phyloP scores from a whole-genome alignment of 2,329 filamentous ascomycete genomes.

The Beauveria caledonica region DNA sequence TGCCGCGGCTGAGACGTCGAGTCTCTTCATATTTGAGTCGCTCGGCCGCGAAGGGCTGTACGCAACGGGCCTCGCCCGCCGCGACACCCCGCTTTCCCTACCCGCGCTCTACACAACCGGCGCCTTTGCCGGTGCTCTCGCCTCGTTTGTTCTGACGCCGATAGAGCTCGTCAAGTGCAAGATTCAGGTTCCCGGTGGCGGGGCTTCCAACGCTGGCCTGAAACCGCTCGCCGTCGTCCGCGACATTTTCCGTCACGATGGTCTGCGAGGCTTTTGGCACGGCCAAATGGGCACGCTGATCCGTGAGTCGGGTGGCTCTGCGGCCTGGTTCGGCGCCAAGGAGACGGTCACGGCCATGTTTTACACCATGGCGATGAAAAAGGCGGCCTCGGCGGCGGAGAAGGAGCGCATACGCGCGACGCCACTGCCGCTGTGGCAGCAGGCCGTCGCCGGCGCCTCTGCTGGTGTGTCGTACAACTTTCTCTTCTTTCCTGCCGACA shows the following conservation, averaged over 20 bases:
- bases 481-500: constrained; percentile 93
- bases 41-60: constrained; percentile 61
- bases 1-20: constrained; percentile 85
- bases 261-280: constrained; percentile 84
- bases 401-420: constrained; percentile 35
- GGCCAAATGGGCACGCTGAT: constrained; percentile 91
- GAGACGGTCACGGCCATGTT: constrained; percentile 70
- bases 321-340: constrained; percentile 91
- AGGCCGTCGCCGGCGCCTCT: constrained; percentile 76
- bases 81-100: constrained; percentile 60
- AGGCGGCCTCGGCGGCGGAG: constrained; percentile 31
- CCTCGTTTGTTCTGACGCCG: constrained; percentile 83
- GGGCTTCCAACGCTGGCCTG: constrained; percentile 38
- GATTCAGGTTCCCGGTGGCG: constrained; percentile 68
- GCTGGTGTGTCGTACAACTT: constrained; percentile 96
- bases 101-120: constrained; percentile 69
- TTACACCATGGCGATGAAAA: constrained; percentile 45
- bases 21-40: constrained; percentile 86
- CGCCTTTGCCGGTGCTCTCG: constrained; percentile 79
- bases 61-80: constrained; percentile 37
- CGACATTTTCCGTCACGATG: constrained; percentile 75
- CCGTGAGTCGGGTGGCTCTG: constrained; percentile 84
- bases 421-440: constrained; percentile 72
- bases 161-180: constrained; percentile 98
- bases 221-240: constrained; percentile 64